A percentile compares a stretch with the other conserved stretches of the same genome.
Conservation (phyloP, 805 yeast genomes). For the Suhomyces sp. region DNA sequence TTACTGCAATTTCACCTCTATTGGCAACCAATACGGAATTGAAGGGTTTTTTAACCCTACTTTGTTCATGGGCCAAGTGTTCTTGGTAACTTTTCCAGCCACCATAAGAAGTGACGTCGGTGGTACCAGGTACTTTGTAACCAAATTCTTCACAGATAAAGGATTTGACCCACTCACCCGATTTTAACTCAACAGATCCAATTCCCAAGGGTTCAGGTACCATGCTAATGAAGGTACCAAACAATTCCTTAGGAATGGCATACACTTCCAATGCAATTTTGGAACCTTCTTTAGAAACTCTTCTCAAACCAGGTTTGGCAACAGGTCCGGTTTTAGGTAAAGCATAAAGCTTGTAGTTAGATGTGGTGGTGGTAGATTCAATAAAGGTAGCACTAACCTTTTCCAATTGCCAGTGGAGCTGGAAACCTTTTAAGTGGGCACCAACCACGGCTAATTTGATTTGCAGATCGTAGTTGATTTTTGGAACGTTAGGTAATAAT, state of each 20-base stretch:
- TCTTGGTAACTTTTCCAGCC: slow-evolving; percentile 77
- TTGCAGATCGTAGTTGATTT: slow-evolving; percentile 36
- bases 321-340: slow-evolving; percentile 80
- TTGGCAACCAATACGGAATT: slow-evolving; percentile 89
- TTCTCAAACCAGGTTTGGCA: slow-evolving; percentile 85
- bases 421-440: slow-evolving; percentile 87
- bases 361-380: slow-evolving; percentile 65
- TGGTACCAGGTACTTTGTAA: slow-evolving; percentile 66
- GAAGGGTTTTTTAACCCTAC: slow-evolving; percentile 55
- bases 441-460: slow-evolving; percentile 91
- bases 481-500: slow-evolving; percentile 46
- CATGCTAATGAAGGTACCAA: slow-evolving; percentile 82
- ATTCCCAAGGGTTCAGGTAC: slow-evolving; percentile 96
- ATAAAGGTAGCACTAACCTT: slow-evolving; percentile 75
- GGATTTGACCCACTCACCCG: slow-evolving; percentile 85
- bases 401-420: slow-evolving; percentile 90
- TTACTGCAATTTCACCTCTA: slow-evolving; percentile 96
- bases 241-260: slow-evolving; percentile 71
- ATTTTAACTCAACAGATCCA: slow-evolving; percentile 81
- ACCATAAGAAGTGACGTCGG: slow-evolving; percentile 81
- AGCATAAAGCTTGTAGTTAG: slow-evolving; percentile 74
- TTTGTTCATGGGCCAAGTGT: slow-evolving; percentile 29
- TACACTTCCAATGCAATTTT: slow-evolving; percentile 78
- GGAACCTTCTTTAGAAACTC: slow-evolving; percentile 56
- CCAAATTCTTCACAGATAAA: slow-evolving; percentile 94